phyloP scores from a whole-genome alignment of 306 rosid species.

The Sicyos edulis region DNA sequence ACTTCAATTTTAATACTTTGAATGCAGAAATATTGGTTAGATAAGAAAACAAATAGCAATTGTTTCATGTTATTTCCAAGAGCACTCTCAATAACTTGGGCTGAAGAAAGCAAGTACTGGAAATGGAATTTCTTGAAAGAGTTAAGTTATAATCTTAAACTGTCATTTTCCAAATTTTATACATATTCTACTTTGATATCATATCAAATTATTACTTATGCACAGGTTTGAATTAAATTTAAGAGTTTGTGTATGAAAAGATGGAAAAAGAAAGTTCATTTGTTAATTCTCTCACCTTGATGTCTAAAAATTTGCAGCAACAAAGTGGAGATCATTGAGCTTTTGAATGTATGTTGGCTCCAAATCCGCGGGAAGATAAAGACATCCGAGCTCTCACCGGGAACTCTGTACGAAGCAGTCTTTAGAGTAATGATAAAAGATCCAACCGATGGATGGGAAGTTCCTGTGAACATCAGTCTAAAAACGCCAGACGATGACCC shows the following conservation, averaged over 20 bases:
- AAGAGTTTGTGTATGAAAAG: too few species aligned
- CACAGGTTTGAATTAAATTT: too few species aligned
- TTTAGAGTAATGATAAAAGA: constrained; percentile 49
- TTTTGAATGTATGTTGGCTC: constrained; percentile 61
- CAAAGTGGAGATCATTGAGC: constrained; percentile 46
- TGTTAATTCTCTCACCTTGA: too few species aligned
- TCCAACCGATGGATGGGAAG: constrained; percentile 51
- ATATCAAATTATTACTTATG: too few species aligned
- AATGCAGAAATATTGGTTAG: constrained; percentile 41
- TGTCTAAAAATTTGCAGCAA: constrained; percentile 38
- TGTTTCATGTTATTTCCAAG: constrained; percentile 67
- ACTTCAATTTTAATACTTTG: too few species aligned
- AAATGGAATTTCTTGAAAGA: constrained; percentile 40
- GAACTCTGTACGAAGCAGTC: constrained; percentile 39
- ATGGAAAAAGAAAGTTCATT: too few species aligned
- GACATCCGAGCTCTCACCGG: constrained; percentile 48
- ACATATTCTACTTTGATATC: too few species aligned
- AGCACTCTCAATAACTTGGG: constrained; percentile 58
- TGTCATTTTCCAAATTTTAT: neutral
- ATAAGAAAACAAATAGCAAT: constrained; percentile 34
- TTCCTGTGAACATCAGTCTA: constrained; percentile 54
- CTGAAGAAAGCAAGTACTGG: constrained; percentile 43
- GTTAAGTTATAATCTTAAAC: constrained; percentile 33
- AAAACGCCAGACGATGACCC: constrained; percentile 45
- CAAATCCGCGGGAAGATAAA: constrained; percentile 59